Conservation (phyloP, 768 basidiomycete species). For the Boletus rubescentipes region DNA sequence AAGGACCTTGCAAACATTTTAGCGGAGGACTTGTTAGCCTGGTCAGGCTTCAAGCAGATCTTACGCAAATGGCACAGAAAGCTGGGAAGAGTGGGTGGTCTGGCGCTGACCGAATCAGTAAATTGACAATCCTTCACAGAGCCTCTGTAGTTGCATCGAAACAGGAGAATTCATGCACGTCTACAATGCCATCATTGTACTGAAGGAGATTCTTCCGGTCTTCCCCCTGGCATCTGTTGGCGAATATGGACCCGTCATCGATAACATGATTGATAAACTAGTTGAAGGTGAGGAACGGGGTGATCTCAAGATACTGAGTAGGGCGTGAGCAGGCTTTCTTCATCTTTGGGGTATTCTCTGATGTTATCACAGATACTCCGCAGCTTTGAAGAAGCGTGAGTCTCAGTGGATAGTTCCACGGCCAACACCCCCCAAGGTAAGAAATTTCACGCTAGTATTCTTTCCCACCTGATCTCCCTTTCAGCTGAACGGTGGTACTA, state of each 20-base stretch:
- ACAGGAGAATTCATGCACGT: conserved; percentile 96
- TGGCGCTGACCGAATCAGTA: background rate
- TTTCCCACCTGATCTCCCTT: background rate
- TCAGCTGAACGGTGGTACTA: conserved; percentile 27
- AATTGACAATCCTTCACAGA: conserved; percentile 41
- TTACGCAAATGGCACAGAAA: conserved; percentile 84
- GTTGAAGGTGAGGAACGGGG: conserved; percentile 76
- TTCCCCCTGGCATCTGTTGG: conserved; percentile 73
- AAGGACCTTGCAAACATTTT: conserved; percentile 41
- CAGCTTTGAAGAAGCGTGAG: conserved; percentile 74
- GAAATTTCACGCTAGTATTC: background rate
- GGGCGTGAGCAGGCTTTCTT: conserved; percentile 52
- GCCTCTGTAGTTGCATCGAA: conserved; percentile 76
- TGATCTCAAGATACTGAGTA: conserved; percentile 79
- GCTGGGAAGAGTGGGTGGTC: conserved; percentile 57
- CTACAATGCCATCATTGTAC: conserved; percentile 92
- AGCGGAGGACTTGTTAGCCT: conserved; percentile 58
- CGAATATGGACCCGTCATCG: conserved; percentile 54
- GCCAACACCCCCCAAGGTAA: conserved; percentile 35
- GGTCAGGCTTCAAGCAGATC: conserved; percentile 68
- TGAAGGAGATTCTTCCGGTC: conserved; percentile 87
- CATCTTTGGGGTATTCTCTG: conserved; percentile 1
- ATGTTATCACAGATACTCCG: conserved; percentile 54
- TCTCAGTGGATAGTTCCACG: conserved; percentile 46
- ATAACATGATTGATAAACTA: conserved; percentile 62